Conservation (phyloP, 495 filamentous ascomycete genomes). For the Xylaria intraflava region DNA sequence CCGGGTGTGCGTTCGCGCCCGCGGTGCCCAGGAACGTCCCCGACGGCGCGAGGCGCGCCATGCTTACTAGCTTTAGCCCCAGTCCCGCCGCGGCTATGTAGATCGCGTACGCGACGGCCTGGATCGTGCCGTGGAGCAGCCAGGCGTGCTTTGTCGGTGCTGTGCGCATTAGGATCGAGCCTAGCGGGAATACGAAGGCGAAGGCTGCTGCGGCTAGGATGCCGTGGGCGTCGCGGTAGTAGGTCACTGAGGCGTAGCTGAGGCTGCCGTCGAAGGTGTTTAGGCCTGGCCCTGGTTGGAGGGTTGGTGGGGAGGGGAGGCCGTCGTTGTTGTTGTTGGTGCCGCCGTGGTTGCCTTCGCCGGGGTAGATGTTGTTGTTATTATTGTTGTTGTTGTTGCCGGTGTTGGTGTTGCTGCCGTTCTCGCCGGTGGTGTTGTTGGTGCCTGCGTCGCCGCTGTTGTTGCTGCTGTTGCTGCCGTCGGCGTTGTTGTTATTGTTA, state of each 20-base stretch:
- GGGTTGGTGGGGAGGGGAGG: neutral
- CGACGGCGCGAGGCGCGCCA: constrained; percentile 21
- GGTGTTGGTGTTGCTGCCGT: neutral
- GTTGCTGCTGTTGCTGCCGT: neutral
- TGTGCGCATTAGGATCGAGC: constrained; percentile 49
- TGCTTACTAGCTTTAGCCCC: constrained; percentile 47
- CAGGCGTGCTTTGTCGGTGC: constrained; percentile 29
- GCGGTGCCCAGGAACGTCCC: constrained; percentile 24
- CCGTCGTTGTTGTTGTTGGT: neutral
- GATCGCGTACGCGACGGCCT: constrained; percentile 46
- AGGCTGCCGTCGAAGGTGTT: constrained; percentile 15
- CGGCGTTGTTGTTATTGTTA: neutral
- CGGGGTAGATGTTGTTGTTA: neutral
- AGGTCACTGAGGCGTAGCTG: constrained; percentile 16
- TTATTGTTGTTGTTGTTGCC: neutral
- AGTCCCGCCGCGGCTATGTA: constrained; percentile 51
- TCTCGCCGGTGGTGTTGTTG: neutral
- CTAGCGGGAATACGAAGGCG: constrained; percentile 47
- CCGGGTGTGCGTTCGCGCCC: constrained; percentile 34
- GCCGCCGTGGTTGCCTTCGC: neutral
- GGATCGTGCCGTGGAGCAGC: constrained; percentile 47
- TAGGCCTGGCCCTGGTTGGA: neutral
- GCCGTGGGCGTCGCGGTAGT: constrained; percentile 33
- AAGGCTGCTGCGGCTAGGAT: constrained; percentile 39
- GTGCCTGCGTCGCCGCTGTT: constrained; percentile 2